Evolutionary conservation across 176 grass and related monocot species (phyloP).

Genomic region (Eragrostis nindensis): DNA sequence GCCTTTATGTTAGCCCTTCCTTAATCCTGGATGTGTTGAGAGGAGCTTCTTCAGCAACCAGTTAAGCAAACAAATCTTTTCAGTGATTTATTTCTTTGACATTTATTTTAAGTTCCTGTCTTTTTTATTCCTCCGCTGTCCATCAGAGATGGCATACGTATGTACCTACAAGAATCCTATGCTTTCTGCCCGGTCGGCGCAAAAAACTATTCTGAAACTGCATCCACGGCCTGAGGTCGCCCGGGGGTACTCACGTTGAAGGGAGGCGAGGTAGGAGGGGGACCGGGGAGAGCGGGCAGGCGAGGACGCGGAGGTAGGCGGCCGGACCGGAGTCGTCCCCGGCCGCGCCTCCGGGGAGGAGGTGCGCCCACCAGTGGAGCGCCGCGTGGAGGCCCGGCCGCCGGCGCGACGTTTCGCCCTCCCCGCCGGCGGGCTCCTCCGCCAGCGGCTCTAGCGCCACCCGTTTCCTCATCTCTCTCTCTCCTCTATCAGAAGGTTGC

Average conservation of each 20-base stretch:
- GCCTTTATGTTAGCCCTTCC: too few relatives aligned
- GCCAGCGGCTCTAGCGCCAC: slow-evolving; percentile 84
- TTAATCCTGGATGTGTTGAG: too few relatives aligned
- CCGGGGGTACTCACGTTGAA: slow-evolving; percentile 45
- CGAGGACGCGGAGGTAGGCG: slow-evolving; percentile 74
- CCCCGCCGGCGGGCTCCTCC: slow-evolving; percentile 88
- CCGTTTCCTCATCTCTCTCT: slow-evolving; percentile 41
- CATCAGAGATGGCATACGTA: too few relatives aligned
- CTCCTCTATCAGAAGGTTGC: not conserved
- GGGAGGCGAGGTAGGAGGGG: slow-evolving; percentile 67
- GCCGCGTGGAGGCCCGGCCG: slow-evolving; percentile 41
- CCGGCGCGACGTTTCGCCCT: slow-evolving; percentile 44
- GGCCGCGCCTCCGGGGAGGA: slow-evolving; percentile 47
- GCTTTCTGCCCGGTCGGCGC: too few relatives aligned
- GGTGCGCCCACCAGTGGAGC: slow-evolving; percentile 52
- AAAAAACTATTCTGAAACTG: too few relatives aligned
- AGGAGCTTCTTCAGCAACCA: too few relatives aligned
- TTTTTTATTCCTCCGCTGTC: too few relatives aligned
- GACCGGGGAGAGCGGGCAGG: slow-evolving; percentile 96
- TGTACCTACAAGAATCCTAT: too few relatives aligned
- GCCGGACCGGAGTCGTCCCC: slow-evolving; percentile 45
- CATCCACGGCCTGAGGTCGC: too few relatives aligned
- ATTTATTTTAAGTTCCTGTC: too few relatives aligned
- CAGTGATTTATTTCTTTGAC: too few relatives aligned
- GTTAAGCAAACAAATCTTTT: too few relatives aligned